Base-by-base conservation (phyloP, 106 monocot genomes). In the Acorus gramineus region DNA sequence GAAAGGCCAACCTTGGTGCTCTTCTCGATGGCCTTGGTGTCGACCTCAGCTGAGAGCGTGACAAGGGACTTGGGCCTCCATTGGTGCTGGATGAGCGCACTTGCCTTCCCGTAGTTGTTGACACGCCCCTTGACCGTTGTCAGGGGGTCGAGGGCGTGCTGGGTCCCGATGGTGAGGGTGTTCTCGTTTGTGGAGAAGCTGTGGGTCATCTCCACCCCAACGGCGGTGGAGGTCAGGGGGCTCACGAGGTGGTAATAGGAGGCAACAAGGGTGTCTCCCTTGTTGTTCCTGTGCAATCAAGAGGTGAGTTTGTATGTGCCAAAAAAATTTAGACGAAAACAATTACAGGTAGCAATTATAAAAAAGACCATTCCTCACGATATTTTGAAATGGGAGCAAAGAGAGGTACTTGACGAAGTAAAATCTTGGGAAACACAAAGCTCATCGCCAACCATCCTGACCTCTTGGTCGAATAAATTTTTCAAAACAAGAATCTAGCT, bases 21-120 rank as follows among this genome's bases (percentile, higher is more conserved):
- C 46, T 69, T 50, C 14, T 45, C 49, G 7, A 60, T 14, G 0
- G 68, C 67, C 65, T 79, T 83, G 7, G 79, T 46, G 44, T 83
- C 83, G 14, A 76, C 75, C 65, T 83, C 83, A 4, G 83, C 76
- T 3, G 83, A 83, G 42, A 83, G 55, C 9, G 75, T 83, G 2
- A 79, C 42, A 9, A 72, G 52, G 3, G 83, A 83, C 49, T 79
- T 79, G 0, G 79, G 83, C 68, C 83, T 75, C 83, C 83, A 83
- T 51, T 83, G 61, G 4, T 83, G 79, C 46, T 79, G 79, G 44
- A 75, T 76, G 53, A 72, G 73, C 8, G 66, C 49, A 2, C 56
- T 65, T n/a, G 66, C 61, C 64, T 60, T 76, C 6, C 83, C 83
- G 5, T 49, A 60, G 59, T 79, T 69, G 76, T 62, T 69, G 12